Conservation (phyloP, 1,139 yeast species). For the Eremothecium cymbalariae region DNA sequence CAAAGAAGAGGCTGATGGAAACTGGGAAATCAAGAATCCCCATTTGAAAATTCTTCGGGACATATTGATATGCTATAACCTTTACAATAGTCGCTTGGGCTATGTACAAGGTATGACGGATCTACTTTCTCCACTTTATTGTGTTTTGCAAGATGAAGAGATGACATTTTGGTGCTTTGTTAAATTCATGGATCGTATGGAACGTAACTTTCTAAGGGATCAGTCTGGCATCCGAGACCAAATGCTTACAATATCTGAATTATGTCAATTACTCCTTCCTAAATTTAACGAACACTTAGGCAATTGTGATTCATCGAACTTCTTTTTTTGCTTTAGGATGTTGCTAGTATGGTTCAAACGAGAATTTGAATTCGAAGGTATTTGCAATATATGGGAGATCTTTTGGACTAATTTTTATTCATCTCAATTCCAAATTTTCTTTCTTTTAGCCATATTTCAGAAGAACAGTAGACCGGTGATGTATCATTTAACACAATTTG, state of each 20-base stretch:
- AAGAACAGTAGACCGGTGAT: constrained; percentile 75
- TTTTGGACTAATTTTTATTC: constrained; percentile 82
- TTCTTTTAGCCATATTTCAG: constrained; percentile 80
- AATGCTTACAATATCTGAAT: constrained; percentile 70
- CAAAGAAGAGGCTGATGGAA: constrained; percentile 43
- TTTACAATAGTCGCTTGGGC: constrained; percentile 74
- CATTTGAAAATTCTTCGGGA: constrained; percentile 68
- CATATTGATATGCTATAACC: constrained; percentile 78
- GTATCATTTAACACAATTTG: constrained; percentile 67
- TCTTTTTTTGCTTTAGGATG: constrained; percentile 93
- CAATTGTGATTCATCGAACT: constrained; percentile 78
- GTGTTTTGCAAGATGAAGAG: constrained; percentile 66
- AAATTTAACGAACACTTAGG: constrained; percentile 72
- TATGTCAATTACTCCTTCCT: constrained; percentile 85
- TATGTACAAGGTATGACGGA: constrained; percentile 99
- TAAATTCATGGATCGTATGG: constrained; percentile 91
- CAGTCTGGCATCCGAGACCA: constrained; percentile 91
- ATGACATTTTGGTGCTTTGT: constrained; percentile 84
- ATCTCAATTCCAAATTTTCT: constrained; percentile 78
- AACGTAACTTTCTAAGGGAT: constrained; percentile 82
- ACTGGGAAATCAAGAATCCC: constrained; percentile 53
- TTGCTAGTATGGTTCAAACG: constrained; percentile 90
- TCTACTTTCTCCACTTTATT: constrained; percentile 77
- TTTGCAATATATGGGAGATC: constrained; percentile 78
- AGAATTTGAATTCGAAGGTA: constrained; percentile 77